These are phyloP conservation scores for Nepenthes alata DNA, from an alignment of 179 eudicot species.

Conservation along the genomic window DNA sequence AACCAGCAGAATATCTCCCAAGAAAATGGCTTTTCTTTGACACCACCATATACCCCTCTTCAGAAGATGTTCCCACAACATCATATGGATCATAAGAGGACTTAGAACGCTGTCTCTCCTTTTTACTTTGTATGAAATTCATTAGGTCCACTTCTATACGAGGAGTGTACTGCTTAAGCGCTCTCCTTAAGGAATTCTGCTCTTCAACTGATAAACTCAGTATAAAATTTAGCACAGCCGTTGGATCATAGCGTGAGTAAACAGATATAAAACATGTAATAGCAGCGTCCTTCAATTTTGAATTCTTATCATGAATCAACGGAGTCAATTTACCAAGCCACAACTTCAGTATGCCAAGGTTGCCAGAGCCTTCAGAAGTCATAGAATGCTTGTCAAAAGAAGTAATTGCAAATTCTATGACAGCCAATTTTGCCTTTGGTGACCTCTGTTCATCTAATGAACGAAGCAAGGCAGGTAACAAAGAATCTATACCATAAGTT, in stretches of 20 bases:
- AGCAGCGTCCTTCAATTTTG: slow-evolving; percentile 85
- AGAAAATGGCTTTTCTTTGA: slow-evolving; percentile 53
- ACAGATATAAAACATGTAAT: slow-evolving; percentile 85
- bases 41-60: slow-evolving; percentile 65
- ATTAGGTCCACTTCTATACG: slow-evolving; percentile 95
- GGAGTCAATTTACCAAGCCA: slow-evolving; percentile 96
- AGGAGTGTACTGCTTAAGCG: slow-evolving; percentile 90
- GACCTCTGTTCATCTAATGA: slow-evolving; percentile 96
- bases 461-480: slow-evolving; percentile 91
- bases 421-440: slow-evolving; percentile 94
- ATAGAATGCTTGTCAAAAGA: slow-evolving; percentile 80
- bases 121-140: slow-evolving; percentile 85
- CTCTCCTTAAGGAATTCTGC: slow-evolving; percentile 86
- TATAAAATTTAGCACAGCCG: slow-evolving; percentile 68
- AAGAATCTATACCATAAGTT: slow-evolving; percentile 84
- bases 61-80: slow-evolving; percentile 74
- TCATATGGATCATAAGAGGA: slow-evolving; percentile 80
- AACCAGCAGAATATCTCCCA: slow-evolving; percentile 72
- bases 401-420: slow-evolving; percentile 80
- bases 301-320: slow-evolving; percentile 79
- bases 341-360: slow-evolving; percentile 72
- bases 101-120: slow-evolving; percentile 72
- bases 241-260: slow-evolving; percentile 73
- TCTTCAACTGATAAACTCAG: slow-evolving; percentile 90
- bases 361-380: slow-evolving; percentile 68